Percentiles rank a stretch among this genome's conserved stretches.
Evolutionary conservation across 352 stramenopile genomes (phyloP).

Genomic region (Phytophthora lateralis): DNA sequence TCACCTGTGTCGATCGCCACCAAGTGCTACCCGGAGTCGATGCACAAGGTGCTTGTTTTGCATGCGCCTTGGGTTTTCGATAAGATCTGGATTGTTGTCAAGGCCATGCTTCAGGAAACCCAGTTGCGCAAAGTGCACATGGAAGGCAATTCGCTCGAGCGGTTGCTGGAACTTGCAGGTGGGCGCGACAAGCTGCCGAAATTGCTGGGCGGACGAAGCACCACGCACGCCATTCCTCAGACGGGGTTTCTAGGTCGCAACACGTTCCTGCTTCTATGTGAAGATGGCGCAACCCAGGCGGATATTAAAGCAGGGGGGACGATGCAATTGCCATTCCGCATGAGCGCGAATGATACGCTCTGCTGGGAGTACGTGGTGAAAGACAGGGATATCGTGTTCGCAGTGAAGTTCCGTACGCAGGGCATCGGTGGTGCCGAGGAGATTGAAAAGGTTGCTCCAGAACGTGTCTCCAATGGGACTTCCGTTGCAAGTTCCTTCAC

Average conservation of each 20-base stretch:
- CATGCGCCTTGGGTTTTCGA: slow-evolving; percentile 78
- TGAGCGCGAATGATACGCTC: slow-evolving; percentile 70
- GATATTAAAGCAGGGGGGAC: slow-evolving; percentile 68
- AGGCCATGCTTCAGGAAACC: slow-evolving; percentile 65
- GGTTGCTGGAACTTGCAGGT: slow-evolving; percentile 51
- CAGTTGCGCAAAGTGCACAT: slow-evolving; percentile 70
- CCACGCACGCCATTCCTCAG: slow-evolving; percentile 58
- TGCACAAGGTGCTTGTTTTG: slow-evolving; percentile 59
- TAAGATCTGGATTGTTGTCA: slow-evolving; percentile 66
- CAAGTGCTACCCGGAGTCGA: slow-evolving; percentile 70
- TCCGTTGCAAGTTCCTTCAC: slow-evolving; percentile 64
- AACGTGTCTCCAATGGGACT: slow-evolving; percentile 42
- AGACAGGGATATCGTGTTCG: slow-evolving; percentile 66
- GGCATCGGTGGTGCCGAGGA: slow-evolving; percentile 69
- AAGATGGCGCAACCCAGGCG: slow-evolving; percentile 67
- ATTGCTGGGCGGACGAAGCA: slow-evolving; percentile 61
- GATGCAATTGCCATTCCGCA: slow-evolving; percentile 74
- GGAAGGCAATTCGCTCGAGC: slow-evolving; percentile 51
- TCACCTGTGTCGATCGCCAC: slow-evolving; percentile 52
- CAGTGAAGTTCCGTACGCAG: slow-evolving; percentile 76
- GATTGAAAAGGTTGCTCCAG: slow-evolving; percentile 53
- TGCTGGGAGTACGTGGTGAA: slow-evolving; percentile 82
- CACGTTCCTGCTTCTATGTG: slow-evolving; percentile 68
- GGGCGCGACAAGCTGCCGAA: slow-evolving; percentile 60
- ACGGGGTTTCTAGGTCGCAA: slow-evolving; percentile 68